Base-by-base conservation (phyloP, 1,284 basidiomycete genomes). In the Marasmius oreades region DNA sequence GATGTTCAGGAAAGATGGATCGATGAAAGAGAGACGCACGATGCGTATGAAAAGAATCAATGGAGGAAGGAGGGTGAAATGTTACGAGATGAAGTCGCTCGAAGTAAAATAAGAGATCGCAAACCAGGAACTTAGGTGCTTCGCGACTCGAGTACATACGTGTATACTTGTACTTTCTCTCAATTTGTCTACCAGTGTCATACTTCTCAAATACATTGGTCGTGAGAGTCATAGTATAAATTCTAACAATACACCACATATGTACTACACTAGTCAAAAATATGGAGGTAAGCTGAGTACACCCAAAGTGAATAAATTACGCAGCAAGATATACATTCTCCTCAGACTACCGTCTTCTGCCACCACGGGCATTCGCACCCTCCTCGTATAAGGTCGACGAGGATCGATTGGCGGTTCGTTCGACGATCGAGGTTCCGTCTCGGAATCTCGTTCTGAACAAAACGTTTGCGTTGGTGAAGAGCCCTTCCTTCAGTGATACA, bases 401-500 rank as follows among this genome's bases (percentile, higher is more conserved):
- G 14, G 84, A 84, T 61, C 86, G 71, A 62, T 87, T 81, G 7
- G 76, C 84, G 1, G 88, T 90, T 55, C 88, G 76, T 67, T 97
- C 93, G 34, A 97, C 93, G 48, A 96, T 80, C 52, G 88, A 92
- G 4, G 94, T 97, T 4, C 94, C 95, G 67, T 98, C 94, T 46
- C 93, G 79, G 77, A 98, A 97, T 58, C 90, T 79, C 26, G 96
- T 93, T 48, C 89, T 82, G 81, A 98, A 99, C 50, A 99, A 77
- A 18, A 98, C 95, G 65, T 98, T 99, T 24, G 96, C 97, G 66
- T 99, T 98, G 11, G 93, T 95, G 75, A 99, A 99, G 53, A 97
- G 77, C 2, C 96, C 96, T 67, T 99, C 97, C 73, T 99, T 99
- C 59, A 99, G 79, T 39, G 90, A 94, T 54, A 99, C 96, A 51